phyloP scores from a whole-genome alignment of 345 rosid genomes.

The Diplotaxis tenuifolia region DNA sequence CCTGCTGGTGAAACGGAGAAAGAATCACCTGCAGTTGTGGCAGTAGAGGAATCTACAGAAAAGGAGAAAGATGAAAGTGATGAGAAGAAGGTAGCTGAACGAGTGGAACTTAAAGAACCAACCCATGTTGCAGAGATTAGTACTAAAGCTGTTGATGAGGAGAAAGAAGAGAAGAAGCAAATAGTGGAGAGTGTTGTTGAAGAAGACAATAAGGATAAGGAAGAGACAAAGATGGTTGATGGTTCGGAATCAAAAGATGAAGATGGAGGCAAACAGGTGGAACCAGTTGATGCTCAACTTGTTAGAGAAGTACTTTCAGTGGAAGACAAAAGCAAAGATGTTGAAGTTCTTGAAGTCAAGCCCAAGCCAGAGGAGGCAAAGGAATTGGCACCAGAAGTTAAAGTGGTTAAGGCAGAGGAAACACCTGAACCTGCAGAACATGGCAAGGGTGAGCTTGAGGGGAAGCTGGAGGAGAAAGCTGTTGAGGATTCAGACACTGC shows the following conservation, averaged over 20 bases:
- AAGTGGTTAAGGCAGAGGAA: slow-evolving; percentile 23
- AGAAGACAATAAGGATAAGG: slow-evolving; percentile 18
- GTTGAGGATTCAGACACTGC: too few species aligned
- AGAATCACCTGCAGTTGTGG: slow-evolving; percentile 15
- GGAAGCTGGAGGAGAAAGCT: background rate
- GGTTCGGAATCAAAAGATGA: slow-evolving; percentile 13
- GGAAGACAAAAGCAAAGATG: slow-evolving; percentile 13
- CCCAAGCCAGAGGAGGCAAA: slow-evolving; percentile 25
- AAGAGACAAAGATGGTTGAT: slow-evolving; percentile 17
- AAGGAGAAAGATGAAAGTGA: slow-evolving; percentile 13
- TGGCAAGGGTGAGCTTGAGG: slow-evolving; percentile 20
- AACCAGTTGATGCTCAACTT: slow-evolving; percentile 24
- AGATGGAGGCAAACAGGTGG: slow-evolving; percentile 18
- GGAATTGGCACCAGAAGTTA: slow-evolving; percentile 15
- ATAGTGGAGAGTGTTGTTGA: slow-evolving; percentile 18
- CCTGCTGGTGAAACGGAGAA: slow-evolving; percentile 18
- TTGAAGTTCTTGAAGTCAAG: slow-evolving; percentile 13
- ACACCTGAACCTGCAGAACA: slow-evolving; percentile 18
- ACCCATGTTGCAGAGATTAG: slow-evolving; percentile 1
- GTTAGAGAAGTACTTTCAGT: slow-evolving; percentile 16
- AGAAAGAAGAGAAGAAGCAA: slow-evolving; percentile 15
- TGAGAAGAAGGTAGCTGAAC: slow-evolving; percentile 32
- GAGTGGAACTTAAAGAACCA: slow-evolving; percentile 18
- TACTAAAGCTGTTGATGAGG: background rate
- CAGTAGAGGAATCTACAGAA: slow-evolving; percentile 17